phyloP scores from a whole-genome alignment of 129 eudicot genomes.

The Arctium minus region DNA sequence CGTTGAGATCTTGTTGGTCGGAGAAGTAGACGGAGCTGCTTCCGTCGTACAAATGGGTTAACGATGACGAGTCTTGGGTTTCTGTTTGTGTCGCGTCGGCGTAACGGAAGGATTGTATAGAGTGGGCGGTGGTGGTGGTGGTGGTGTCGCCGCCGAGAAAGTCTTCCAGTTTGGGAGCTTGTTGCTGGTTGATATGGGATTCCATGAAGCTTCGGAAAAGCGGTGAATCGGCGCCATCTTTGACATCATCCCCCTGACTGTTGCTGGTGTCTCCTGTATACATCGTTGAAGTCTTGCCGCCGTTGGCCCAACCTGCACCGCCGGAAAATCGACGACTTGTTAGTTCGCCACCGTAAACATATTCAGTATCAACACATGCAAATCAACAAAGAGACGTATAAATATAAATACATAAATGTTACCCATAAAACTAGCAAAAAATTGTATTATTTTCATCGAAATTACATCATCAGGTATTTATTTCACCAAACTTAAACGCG shows the following conservation, averaged over 20 bases:
- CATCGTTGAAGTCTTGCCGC: conserved; percentile 43
- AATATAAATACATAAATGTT: not conserved
- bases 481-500: not conserved
- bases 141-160: conserved; percentile 60
- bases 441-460: not conserved
- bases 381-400: not conserved
- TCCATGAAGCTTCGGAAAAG: conserved; percentile 43
- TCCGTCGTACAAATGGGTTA: conserved; percentile 82
- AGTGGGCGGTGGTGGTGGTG: conserved; percentile 27
- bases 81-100: conserved; percentile 50
- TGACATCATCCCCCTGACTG: conserved; percentile 15
- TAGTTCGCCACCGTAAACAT: not conserved
- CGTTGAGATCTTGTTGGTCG: conserved; percentile 62
- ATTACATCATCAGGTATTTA: conserved; percentile 29
- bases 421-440: not conserved
- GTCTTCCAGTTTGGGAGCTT: conserved; percentile 86
- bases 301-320: conserved; percentile 46
- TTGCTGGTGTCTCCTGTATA: conserved; percentile 37
- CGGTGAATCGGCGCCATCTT: conserved; percentile 30
- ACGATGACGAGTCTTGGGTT: conserved; percentile 77
- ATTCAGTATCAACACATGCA: conserved; percentile 25
- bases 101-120: conserved; percentile 28
- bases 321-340: not conserved
- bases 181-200: conserved; percentile 43
- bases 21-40: conserved; percentile 41